These are phyloP conservation scores for Fusarium sp. DNA, from an alignment of 2,329 filamentous ascomycete genomes.

Conservation along the genomic window DNA sequence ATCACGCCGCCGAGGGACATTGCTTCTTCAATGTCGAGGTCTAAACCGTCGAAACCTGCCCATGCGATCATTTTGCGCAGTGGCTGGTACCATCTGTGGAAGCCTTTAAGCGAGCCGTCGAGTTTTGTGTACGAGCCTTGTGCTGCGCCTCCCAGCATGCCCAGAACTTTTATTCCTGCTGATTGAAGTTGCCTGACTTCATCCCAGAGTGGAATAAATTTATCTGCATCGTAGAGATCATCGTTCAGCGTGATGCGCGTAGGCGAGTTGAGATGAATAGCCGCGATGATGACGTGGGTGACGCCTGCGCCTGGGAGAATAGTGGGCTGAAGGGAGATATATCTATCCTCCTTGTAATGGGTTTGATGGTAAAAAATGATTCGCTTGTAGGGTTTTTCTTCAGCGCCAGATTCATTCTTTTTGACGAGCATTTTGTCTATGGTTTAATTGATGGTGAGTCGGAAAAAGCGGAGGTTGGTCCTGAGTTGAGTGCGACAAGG, in stretches of 20 bases:
- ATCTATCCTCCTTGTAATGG: conserved; percentile 54
- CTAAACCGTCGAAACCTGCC: conserved; percentile 73
- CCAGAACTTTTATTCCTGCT: conserved; percentile 79
- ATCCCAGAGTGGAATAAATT: conserved; percentile 78
- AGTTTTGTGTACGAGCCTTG: conserved; percentile 72
- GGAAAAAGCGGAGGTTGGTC: conserved; percentile 14
- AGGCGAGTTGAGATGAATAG: conserved; percentile 79
- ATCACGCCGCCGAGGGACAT: conserved; percentile 75
- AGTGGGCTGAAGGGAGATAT: conserved; percentile 64
- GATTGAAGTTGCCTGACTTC: conserved; percentile 78
- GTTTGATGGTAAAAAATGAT: conserved; percentile 65
- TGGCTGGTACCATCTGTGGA: conserved; percentile 79
- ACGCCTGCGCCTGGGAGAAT: conserved; percentile 56
- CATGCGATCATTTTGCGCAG: conserved; percentile 71
- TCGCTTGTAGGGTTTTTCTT: conserved; percentile 43
- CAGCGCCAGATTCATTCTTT: not conserved
- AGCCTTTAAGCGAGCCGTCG: conserved; percentile 67
- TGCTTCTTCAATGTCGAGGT: conserved; percentile 81
- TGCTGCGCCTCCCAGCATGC: conserved; percentile 86
- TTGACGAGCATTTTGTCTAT: conserved; percentile 23
- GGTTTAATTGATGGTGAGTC: not conserved
- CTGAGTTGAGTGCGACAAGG: not conserved
- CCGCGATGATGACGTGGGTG: conserved; percentile 85
- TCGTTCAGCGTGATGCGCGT: conserved; percentile 82
- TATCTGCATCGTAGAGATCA: conserved; percentile 70